phyloP scores from a whole-genome alignment of 83 land plant genomes.

The Picea abies region DNA sequence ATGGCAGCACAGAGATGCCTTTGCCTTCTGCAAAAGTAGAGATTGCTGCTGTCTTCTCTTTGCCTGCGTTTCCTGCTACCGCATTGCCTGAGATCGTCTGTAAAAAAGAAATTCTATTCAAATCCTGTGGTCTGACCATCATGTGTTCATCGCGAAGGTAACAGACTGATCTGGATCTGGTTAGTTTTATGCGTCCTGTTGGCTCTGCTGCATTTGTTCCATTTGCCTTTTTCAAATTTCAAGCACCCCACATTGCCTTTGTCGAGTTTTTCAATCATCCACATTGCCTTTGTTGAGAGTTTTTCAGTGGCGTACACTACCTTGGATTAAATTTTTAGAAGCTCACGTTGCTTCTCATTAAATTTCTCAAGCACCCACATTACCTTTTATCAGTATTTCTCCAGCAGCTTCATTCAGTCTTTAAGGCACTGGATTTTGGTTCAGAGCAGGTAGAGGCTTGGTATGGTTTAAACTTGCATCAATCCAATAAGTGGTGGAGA shows the following conservation, averaged over 20 bases:
- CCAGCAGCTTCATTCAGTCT: not conserved
- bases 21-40: conserved; percentile 14
- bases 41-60: conserved; percentile 7
- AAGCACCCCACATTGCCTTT: conserved; percentile 1
- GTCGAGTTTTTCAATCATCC: not conserved
- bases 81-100: not conserved
- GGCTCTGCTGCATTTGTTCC: not conserved
- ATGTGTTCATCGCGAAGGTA: conserved; percentile 6
- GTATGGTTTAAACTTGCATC: too few species aligned
- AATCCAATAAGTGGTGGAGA: not conserved
- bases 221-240: not conserved
- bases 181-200: not conserved
- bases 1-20: conserved; percentile 16
- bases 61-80: not conserved
- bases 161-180: conserved; percentile 9
- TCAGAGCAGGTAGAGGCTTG: not conserved
- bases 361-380: not conserved
- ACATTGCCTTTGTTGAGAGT: not conserved
- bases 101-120: not conserved
- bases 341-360: not conserved
- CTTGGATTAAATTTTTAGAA: conserved; percentile 4
- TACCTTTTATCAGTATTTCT: not conserved
- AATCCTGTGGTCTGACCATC: not conserved
- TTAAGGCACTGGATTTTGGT: not conserved
- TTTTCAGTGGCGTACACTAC: not conserved